These are phyloP conservation scores for Warburgia ugandensis DNA, from an alignment of 164 flowering plant species.

Conservation along the genomic window DNA sequence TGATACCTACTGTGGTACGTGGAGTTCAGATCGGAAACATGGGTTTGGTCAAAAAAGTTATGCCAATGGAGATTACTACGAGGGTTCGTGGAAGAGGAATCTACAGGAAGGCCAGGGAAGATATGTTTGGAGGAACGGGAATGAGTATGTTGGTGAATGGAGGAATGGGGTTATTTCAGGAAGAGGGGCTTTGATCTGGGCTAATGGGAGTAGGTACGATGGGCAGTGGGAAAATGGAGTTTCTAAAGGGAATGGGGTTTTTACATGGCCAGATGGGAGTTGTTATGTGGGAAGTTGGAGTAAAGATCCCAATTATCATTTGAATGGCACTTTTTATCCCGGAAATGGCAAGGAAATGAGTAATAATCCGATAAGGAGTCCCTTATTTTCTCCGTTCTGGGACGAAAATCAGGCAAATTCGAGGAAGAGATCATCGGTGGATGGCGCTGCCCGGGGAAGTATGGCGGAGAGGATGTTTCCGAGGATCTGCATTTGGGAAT, in stretches of 20 bases:
- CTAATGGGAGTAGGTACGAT: slow-evolving; percentile 35
- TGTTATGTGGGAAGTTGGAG: slow-evolving; percentile 34
- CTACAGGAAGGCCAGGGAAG: slow-evolving; percentile 23
- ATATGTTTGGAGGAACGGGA: slow-evolving; percentile 31
- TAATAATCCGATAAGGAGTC: slow-evolving; percentile 2
- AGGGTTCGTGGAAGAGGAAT: slow-evolving; percentile 15
- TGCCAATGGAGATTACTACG: slow-evolving; percentile 18
- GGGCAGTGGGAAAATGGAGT: slow-evolving; percentile 38
- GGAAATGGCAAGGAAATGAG: background rate
- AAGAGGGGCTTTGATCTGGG: slow-evolving; percentile 33
- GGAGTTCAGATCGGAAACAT: slow-evolving; percentile 16
- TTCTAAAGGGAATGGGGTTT: slow-evolving; percentile 38
- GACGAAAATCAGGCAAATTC: background rate
- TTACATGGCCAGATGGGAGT: slow-evolving; percentile 35
- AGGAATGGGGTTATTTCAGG: slow-evolving; percentile 31
- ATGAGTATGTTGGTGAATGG: slow-evolving; percentile 41
- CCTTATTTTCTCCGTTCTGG: background rate
- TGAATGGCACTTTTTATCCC: slow-evolving; percentile 37
- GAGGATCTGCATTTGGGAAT: slow-evolving; percentile 81
- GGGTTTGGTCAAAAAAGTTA: slow-evolving; percentile 16
- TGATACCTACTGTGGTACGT: slow-evolving; percentile 15
- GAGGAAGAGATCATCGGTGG: slow-evolving; percentile 52
- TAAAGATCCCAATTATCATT: slow-evolving; percentile 25
- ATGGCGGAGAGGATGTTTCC: slow-evolving; percentile 41
- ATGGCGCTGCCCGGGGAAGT: slow-evolving; percentile 33